A percentile compares a stretch with the other conserved stretches of the same genome.
Conservation (phyloP, 148 eudicot genomes). For the Rhododendron ferrugineum region DNA sequence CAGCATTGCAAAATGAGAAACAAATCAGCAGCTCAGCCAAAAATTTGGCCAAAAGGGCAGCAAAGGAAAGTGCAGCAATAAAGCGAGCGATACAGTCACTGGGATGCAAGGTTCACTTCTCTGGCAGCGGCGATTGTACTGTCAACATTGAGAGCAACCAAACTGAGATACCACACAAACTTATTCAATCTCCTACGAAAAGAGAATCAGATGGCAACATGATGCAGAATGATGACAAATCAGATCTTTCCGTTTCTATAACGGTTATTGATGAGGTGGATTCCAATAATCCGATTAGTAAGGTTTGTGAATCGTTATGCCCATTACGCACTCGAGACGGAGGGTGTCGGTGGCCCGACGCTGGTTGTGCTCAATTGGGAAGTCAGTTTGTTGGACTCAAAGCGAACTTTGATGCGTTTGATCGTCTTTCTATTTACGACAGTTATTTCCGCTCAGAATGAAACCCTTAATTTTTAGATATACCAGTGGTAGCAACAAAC, state of each 20-base stretch:
- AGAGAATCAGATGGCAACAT: constrained; percentile 33
- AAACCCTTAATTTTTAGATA: constrained; percentile 15
- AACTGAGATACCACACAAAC: constrained; percentile 37
- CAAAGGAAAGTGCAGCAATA: constrained; percentile 72
- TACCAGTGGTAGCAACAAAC: background rate
- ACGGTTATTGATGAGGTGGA: constrained; percentile 46
- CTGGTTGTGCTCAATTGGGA: constrained; percentile 85
- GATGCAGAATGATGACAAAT: constrained; percentile 42
- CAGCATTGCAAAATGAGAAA: constrained; percentile 69
- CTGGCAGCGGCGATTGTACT: constrained; percentile 61
- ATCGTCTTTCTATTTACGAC: constrained; percentile 75
- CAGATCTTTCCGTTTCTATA: constrained; percentile 58
- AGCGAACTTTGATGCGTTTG: constrained; percentile 96
- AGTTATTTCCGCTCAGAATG: constrained; percentile 58
- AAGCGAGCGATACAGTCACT: constrained; percentile 85
- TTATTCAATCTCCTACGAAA: constrained; percentile 28
- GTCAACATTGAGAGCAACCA: constrained; percentile 58
- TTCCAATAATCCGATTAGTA: constrained; percentile 40
- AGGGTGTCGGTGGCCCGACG: constrained; percentile 83
- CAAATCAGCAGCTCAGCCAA: constrained; percentile 57
- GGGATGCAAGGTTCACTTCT: constrained; percentile 81
- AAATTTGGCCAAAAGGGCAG: constrained; percentile 54
- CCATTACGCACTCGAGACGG: constrained; percentile 72
- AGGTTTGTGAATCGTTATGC: constrained; percentile 82
- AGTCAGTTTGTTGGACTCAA: constrained; percentile 88